Evolutionary conservation across 495 filamentous ascomycete genomes (phyloP).

Genomic region (Daldinia caldariorum): DNA sequence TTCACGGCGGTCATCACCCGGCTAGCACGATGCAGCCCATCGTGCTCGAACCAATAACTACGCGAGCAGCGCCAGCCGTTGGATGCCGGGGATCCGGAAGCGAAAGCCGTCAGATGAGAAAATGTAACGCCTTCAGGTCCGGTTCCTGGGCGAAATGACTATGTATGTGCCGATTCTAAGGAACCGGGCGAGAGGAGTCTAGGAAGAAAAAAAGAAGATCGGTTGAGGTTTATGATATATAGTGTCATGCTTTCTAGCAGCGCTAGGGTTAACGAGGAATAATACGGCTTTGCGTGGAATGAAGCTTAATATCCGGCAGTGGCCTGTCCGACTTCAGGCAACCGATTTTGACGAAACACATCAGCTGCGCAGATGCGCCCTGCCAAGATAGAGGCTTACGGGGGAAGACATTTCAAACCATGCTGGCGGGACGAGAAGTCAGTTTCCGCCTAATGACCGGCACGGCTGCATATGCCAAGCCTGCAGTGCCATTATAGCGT

Average conservation of each 20-base stretch:
- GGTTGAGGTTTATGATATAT: neutral
- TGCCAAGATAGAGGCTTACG: slow-evolving; percentile 35
- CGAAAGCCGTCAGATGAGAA: slow-evolving; percentile 29
- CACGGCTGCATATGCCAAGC: slow-evolving; percentile 27
- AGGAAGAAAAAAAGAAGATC: neutral
- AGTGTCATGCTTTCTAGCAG: slow-evolving; percentile 2
- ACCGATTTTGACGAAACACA: slow-evolving; percentile 8
- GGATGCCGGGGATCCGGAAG: slow-evolving; percentile 33
- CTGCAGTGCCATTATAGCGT: slow-evolving; percentile 10
- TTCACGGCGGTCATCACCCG: slow-evolving; percentile 1
- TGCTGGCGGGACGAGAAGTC: slow-evolving; percentile 8
- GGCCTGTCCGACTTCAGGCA: slow-evolving; percentile 21
- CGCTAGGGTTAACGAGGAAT: slow-evolving; percentile 19
- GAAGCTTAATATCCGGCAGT: slow-evolving; percentile 26
- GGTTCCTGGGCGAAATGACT: slow-evolving; percentile 26
- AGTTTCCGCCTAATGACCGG: slow-evolving; percentile 11
- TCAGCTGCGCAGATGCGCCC: slow-evolving; percentile 1
- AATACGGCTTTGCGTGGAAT: neutral
- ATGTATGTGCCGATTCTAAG: slow-evolving; percentile 2
- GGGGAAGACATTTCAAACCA: slow-evolving; percentile 16
- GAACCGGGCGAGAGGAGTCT: neutral
- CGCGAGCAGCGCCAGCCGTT: neutral
- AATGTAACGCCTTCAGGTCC: slow-evolving; percentile 27
- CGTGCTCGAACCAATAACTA: slow-evolving; percentile 22
- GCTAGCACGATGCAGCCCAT: slow-evolving; percentile 25